Conservation (phyloP, 1,284 basidiomycete species). For the Tilletia indica region DNA sequence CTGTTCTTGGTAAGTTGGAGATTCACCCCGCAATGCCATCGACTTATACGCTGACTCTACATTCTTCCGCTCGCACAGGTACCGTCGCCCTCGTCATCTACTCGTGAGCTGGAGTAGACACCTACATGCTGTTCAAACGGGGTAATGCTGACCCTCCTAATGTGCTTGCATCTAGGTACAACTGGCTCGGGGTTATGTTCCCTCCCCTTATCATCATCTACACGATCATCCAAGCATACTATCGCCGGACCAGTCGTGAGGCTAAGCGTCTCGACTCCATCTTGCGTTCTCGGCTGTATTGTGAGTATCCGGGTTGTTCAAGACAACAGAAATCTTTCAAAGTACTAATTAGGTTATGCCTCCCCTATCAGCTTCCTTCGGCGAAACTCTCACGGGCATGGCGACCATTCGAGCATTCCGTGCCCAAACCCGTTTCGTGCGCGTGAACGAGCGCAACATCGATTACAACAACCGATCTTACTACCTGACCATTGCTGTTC, state of each 20-base stretch:
- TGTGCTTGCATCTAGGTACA: slow-evolving; percentile 2
- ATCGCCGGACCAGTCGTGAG: slow-evolving; percentile 20
- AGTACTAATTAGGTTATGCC: background rate
- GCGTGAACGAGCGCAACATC: background rate
- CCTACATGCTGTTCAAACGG: slow-evolving; percentile 59
- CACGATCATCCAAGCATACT: slow-evolving; percentile 18
- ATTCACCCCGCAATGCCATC: background rate
- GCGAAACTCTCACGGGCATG: slow-evolving; percentile 18
- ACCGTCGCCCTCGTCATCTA: slow-evolving; percentile 69
- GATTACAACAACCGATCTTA: slow-evolving; percentile 25
- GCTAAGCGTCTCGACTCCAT: slow-evolving; percentile 26
- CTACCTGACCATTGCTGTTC: slow-evolving; percentile 34
- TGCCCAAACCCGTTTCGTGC: background rate
- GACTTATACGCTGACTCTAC: slow-evolving; percentile 62
- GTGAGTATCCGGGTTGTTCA: slow-evolving; percentile 25
- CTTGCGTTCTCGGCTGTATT: slow-evolving; percentile 35
- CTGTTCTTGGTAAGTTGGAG: background rate
- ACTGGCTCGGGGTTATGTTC: slow-evolving; percentile 20
- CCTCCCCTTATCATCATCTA: slow-evolving; percentile 22
- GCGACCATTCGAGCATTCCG: slow-evolving; percentile 9
- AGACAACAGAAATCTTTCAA: slow-evolving; percentile 29
- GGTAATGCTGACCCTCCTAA: background rate
- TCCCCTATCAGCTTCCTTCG: slow-evolving; percentile 1
- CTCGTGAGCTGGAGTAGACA: slow-evolving; percentile 61
- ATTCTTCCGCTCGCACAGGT: slow-evolving; percentile 63